Percentiles rank a stretch among this genome's conserved stretches.
Conservation (phyloP, 345 rosid species). For the Pseudoturritis turrita region DNA sequence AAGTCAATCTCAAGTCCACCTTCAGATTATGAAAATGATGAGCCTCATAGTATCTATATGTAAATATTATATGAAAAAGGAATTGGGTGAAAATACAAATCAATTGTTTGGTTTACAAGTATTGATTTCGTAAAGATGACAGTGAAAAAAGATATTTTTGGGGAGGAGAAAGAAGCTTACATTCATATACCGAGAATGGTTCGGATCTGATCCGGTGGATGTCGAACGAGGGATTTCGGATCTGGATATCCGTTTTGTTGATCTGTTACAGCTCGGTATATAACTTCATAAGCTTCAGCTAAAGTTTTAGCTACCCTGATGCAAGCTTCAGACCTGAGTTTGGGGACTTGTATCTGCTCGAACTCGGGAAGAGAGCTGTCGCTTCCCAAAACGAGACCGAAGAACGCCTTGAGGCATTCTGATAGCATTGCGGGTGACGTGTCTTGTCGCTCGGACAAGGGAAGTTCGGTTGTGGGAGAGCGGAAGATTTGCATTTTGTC, state of each 20-base stretch:
- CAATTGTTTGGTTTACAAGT: neutral
- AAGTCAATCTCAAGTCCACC: slow-evolving; percentile 6
- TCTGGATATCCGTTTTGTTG: slow-evolving; percentile 68
- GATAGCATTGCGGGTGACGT: slow-evolving; percentile 61
- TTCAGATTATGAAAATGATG: neutral
- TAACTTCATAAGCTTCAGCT: slow-evolving; percentile 75
- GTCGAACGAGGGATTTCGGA: slow-evolving; percentile 82
- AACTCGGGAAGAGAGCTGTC: slow-evolving; percentile 86
- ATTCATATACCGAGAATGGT: slow-evolving; percentile 86
- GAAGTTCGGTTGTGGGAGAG: slow-evolving; percentile 32
- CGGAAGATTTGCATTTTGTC: slow-evolving; percentile 64
- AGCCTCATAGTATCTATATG: slow-evolving; percentile 7
- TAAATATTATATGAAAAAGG: neutral
- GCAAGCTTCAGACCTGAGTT: slow-evolving; percentile 78
- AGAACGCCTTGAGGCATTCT: slow-evolving; percentile 76
- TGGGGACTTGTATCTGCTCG: slow-evolving; percentile 92
- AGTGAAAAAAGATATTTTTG: neutral
- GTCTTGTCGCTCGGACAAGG: slow-evolving; percentile 59
- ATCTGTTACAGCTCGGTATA: slow-evolving; percentile 67
- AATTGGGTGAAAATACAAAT: neutral
- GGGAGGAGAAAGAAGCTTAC: neutral
- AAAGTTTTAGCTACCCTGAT: slow-evolving; percentile 63
- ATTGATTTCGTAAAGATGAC: neutral
- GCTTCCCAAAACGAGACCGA: slow-evolving; percentile 80
- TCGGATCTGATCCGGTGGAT: slow-evolving; percentile 92